Conservation (phyloP, 805 yeast genomes). For the Naumovozyma baii region DNA sequence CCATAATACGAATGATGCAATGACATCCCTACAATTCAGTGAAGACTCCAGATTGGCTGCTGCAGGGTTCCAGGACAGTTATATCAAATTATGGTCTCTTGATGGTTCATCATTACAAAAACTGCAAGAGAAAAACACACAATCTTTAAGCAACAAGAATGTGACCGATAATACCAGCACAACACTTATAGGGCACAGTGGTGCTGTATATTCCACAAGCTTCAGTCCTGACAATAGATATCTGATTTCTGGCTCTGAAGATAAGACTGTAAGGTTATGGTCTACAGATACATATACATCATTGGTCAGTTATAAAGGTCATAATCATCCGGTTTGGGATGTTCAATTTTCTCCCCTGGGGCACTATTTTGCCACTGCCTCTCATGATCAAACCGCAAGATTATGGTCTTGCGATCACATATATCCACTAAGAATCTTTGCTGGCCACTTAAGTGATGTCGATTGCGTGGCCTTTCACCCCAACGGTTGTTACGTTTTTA, state of each 20-base stretch:
- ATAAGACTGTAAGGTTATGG: conserved; percentile 88
- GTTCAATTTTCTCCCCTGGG: conserved; percentile 91
- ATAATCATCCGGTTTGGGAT: conserved; percentile 95
- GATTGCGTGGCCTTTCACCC: conserved; percentile 95
- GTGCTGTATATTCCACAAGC: conserved; percentile 82
- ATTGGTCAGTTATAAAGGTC: conserved; percentile 91
- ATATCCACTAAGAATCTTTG: conserved; percentile 89
- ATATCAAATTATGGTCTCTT: conserved; percentile 82
- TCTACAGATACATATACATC: conserved; percentile 84
- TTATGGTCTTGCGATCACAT: conserved; percentile 98
- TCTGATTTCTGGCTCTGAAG: conserved; percentile 77
- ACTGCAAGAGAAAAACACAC: conserved; percentile 44
- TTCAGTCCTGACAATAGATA: conserved; percentile 86
- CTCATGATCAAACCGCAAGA: conserved; percentile 95
- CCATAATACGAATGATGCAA: conserved; percentile 84
- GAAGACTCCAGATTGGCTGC: conserved; percentile 81
- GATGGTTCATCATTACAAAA: conserved; percentile 78
- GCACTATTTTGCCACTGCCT: conserved; percentile 95
- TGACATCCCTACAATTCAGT: conserved; percentile 81
- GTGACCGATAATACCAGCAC: conserved; percentile 19
- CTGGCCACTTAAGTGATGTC: conserved; percentile 95
- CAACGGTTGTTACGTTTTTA: conserved; percentile 84
- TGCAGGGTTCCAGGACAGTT: conserved; percentile 90
- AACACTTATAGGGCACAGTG: conserved; percentile 77
- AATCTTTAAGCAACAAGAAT: conserved; percentile 32